Evolutionary conservation across 2,329 filamentous ascomycete species (phyloP).

Genomic region (Periconia macrospinosa): DNA sequence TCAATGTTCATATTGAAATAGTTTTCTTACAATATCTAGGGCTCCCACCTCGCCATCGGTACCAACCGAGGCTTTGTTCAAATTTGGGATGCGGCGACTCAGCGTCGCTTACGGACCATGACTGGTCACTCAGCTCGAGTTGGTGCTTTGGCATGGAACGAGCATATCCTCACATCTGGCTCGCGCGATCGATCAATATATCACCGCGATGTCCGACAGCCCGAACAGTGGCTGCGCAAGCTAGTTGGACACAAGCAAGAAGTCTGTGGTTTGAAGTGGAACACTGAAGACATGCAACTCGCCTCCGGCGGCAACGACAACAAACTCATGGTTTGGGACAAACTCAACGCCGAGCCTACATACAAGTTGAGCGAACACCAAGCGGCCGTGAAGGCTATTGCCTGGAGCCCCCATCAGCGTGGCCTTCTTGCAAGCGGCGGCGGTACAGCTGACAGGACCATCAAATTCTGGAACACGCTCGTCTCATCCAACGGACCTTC

Average conservation of each 20-base stretch:
- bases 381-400: constrained; percentile 94
- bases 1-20: neutral
- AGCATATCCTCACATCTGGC: constrained; percentile 93
- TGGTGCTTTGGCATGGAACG: constrained; percentile 94
- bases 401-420: constrained; percentile 95
- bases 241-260: constrained; percentile 96
- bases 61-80: constrained; percentile 93
- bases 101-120: constrained; percentile 88
- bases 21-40: constrained; percentile 47
- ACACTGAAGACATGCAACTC: constrained; percentile 90
- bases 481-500: constrained; percentile 62
- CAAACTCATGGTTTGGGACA: constrained; percentile 98
- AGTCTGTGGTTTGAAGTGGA: constrained; percentile 96
- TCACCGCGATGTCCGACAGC: constrained; percentile 90
- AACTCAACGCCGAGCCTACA: constrained; percentile 84
- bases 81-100: constrained; percentile 93
- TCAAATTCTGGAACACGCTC: constrained; percentile 96
- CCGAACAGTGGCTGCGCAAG: constrained; percentile 85
- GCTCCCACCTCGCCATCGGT: constrained; percentile 92
- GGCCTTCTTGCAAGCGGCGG: constrained; percentile 93
- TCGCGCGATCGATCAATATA: constrained; percentile 92
- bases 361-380: constrained; percentile 96
- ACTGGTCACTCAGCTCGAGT: constrained; percentile 93
- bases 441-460: constrained; percentile 91
- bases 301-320: constrained; percentile 98